Evolutionary conservation across 306 rosid genomes (phyloP), one percentile per base, ranked within the genome.

Genomic region (Citrullus amarus): DNA sequence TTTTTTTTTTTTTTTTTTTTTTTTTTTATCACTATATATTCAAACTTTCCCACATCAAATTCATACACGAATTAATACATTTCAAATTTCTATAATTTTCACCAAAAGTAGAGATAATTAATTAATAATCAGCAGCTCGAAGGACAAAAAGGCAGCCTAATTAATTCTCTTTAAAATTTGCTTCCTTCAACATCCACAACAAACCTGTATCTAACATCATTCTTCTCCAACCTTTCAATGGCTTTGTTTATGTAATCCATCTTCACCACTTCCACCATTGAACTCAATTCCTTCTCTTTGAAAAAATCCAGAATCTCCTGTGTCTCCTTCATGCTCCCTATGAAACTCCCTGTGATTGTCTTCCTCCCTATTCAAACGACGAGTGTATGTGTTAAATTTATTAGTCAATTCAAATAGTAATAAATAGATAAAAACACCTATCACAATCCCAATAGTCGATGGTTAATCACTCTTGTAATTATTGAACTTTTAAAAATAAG

Each of bases 181-280:
- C 96, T 90, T 46, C 92, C 96, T 32, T 84, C 93, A 38, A 95
- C 96, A 76, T 92, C 98, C 46, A 95, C 93, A 2, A 95, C 97
- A 51, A 95, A 95, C 87, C 97, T 85, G 73, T 95, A 95, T 51
- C 97, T 87, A 56, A 95, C 97, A 71, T 95, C 96, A 28, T 95
- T 95, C 83, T 91, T 92, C 89, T 92, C 97, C 93, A 92, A 83
- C 77, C 97, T 85, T 13, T 91, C 97, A 4, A 95, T 17, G 2
- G 97, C 97, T 66, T 80, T 76, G 90, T 92, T 95, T 28, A 95
- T 81, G 82, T 95, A 94, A 79, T 94, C 96, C 77, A 95, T 84
- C 55, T 87, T 90, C 12, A 95, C 83, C 0, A 87, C 76, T 82
- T 95, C 98, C 81, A 91, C 88, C 86, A 84, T 86, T 1, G 97